Evolutionary conservation across 23 red algal genomes (phyloP).

Genomic region (Chondrus crispus): DNA sequence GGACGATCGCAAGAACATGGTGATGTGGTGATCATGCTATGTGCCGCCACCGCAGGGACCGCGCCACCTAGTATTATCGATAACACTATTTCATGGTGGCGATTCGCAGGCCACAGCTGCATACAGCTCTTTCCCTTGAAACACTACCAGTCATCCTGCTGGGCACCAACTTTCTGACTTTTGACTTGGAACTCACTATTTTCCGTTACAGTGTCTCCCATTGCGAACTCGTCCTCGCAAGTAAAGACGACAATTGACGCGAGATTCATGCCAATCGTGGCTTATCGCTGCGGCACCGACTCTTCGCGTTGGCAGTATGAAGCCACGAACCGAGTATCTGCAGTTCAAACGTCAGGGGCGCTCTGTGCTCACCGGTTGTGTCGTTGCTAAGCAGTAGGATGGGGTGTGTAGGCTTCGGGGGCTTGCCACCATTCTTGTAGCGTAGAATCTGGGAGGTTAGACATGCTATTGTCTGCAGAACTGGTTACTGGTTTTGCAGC

Average conservation of each 20-base stretch:
- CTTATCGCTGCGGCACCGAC: too few relatives aligned
- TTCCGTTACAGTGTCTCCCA: too few relatives aligned
- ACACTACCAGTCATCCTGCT: constrained; percentile 14
- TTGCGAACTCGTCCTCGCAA: too few relatives aligned
- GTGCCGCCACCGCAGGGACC: neutral
- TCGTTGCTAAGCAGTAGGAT: neutral
- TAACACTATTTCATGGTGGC: neutral
- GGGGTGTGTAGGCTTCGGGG: constrained; percentile 28
- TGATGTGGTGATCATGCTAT: neutral
- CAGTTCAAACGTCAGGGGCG: constrained; percentile 42
- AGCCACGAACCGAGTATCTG: constrained; percentile 49
- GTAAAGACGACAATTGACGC: too few relatives aligned
- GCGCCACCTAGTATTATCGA: neutral
- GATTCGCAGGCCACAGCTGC: neutral
- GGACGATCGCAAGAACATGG: constrained; percentile 1
- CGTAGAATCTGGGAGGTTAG: constrained; percentile 56
- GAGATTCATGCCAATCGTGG: too few relatives aligned
- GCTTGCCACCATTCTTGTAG: constrained; percentile 8
- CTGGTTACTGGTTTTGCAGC: neutral
- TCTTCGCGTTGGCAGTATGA: too few relatives aligned
- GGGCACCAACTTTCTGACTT: neutral
- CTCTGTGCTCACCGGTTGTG: neutral
- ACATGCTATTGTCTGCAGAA: constrained; percentile 34
- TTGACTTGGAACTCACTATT: neutral
- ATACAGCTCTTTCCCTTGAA: neutral